Evolutionary conservation across 2,329 filamentous ascomycete species (phyloP), one percentile per base, ranked within the genome.

Genomic region (Colletotrichum brevisporum): DNA sequence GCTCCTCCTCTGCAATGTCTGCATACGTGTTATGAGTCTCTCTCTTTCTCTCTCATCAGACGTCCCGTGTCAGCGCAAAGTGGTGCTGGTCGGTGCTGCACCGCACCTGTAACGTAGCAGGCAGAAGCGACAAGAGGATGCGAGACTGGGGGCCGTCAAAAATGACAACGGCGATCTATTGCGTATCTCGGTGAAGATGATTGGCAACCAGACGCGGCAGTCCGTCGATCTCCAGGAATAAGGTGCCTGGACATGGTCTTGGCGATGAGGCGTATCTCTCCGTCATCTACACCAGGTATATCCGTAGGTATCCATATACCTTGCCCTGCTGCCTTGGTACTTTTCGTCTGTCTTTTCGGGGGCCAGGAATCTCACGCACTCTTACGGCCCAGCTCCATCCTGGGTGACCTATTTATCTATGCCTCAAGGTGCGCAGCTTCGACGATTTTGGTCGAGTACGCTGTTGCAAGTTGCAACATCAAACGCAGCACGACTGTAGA

Each of bases 221-320:
- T 47, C 45, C 36, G 62, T 55, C 54, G 66, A 69, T 56, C 62
- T 60, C 62, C 6, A 50, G 56, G 45, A 69, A 66, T 58, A 52
- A 54, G 16, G 50, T 45, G 36, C n/a, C 45, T 55, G 9, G 41
- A 27, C 24, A 51, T 56, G 9, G 50, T 51, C 66, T 69, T 66
- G 55, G 62, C 65, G 61, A 65, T 56, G 36, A 39, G 51, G 15
- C 52, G 21, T 39, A 24, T 27, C 15, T 24, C 51, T 41, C 27
- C 24, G 15, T 10, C 53, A 48, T 15, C 21, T n/a, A n/a, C 26
- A 24, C 21, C 21, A 24, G 21, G 21, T 24, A 24, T 24, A n/a
- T n/a, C n/a, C n/a, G n/a, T n/a, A 24, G 21, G 21, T 9, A 48
- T 13, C 18, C 16, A 24, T 21, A 6, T 4, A 15, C 6, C 12